Evolutionary conservation across 2,329 filamentous ascomycete species (phyloP).

Genomic region (Rhexocercosporidium sp.): DNA sequence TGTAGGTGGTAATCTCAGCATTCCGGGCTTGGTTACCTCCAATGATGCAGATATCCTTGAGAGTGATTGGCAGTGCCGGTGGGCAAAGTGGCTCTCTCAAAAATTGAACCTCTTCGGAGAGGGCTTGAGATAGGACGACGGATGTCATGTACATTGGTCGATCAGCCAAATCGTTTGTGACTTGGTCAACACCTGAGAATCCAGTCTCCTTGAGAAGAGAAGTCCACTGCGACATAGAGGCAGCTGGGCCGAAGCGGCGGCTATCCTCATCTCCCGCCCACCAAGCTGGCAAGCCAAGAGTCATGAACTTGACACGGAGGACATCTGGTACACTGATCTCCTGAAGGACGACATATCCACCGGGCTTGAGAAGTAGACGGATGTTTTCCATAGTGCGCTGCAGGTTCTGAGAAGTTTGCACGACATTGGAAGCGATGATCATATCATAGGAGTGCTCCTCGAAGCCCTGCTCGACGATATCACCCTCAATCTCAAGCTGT

Average conservation of each 20-base stretch:
- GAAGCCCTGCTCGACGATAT: slow-evolving; percentile 43
- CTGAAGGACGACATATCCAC: slow-evolving; percentile 51
- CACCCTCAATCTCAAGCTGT: slow-evolving; percentile 43
- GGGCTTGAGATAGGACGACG: slow-evolving; percentile 16
- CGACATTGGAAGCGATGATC: slow-evolving; percentile 46
- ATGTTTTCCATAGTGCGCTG: slow-evolving; percentile 41
- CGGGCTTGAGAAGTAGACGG: slow-evolving; percentile 48
- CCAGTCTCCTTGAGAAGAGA: slow-evolving; percentile 32
- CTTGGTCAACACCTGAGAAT: slow-evolving; percentile 42
- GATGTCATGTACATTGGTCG: slow-evolving; percentile 21
- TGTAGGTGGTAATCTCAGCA: slow-evolving; percentile 14
- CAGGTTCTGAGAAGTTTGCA: slow-evolving; percentile 46
- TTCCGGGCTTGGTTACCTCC: slow-evolving; percentile 17
- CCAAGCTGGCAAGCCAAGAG: slow-evolving; percentile 25
- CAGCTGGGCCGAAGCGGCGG: slow-evolving; percentile 11
- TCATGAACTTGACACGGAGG: slow-evolving; percentile 34
- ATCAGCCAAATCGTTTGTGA: slow-evolving; percentile 22
- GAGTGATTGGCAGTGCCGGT: neutral
- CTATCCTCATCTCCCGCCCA: slow-evolving; percentile 29
- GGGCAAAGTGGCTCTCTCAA: slow-evolving; percentile 21
- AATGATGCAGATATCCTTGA: slow-evolving; percentile 15
- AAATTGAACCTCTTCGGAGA: slow-evolving; percentile 14
- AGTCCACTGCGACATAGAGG: slow-evolving; percentile 34
- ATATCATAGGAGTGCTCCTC: slow-evolving; percentile 44
- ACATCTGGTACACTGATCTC: slow-evolving; percentile 47